Percentiles rank a stretch among this genome's conserved stretches.
phyloP scores from a whole-genome alignment of 768 basidiomycete genomes.

The Leccinellum luteum region DNA sequence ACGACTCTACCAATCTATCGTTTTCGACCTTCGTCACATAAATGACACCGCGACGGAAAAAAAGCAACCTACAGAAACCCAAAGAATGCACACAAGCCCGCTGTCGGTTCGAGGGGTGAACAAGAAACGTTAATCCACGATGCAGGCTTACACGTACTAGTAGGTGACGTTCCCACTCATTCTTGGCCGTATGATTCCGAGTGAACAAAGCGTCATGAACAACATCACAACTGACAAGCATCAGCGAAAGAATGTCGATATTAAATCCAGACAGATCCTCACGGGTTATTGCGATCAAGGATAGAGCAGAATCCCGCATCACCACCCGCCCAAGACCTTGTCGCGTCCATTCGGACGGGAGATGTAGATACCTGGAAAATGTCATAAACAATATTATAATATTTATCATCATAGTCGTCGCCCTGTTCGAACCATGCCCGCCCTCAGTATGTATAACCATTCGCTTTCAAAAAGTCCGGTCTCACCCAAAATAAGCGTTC shows the following conservation, averaged over 20 bases:
- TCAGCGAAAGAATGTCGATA: neutral
- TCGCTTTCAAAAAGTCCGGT: neutral
- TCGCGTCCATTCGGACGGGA: constrained; percentile 10
- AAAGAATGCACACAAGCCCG: constrained; percentile 19
- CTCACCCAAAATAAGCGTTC: neutral
- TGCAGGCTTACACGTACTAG: constrained; percentile 8
- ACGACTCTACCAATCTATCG: constrained; percentile 15
- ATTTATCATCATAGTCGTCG: constrained; percentile 19
- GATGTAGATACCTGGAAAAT: constrained; percentile 14
- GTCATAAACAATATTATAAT: constrained; percentile 16
- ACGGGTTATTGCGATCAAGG: constrained; percentile 15
- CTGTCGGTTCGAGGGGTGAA: constrained; percentile 3
- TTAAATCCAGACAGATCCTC: neutral
- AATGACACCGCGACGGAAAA: neutral
- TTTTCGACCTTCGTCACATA: neutral
- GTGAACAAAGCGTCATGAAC: constrained; percentile 17
- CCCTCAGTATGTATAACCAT: neutral
- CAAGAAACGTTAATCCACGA: neutral
- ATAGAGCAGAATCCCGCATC: constrained; percentile 17
- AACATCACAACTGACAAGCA: constrained; percentile 7
- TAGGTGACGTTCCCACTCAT: constrained; percentile 21
- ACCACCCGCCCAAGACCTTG: constrained; percentile 4
- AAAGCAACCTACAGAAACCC: constrained; percentile 15
- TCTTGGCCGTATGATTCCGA: constrained; percentile 8
- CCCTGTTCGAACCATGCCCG: neutral